These are phyloP conservation scores for Eimeria nieschulzi DNA, from an alignment of 169 alveolate genomes.

Conservation along the genomic window DNA sequence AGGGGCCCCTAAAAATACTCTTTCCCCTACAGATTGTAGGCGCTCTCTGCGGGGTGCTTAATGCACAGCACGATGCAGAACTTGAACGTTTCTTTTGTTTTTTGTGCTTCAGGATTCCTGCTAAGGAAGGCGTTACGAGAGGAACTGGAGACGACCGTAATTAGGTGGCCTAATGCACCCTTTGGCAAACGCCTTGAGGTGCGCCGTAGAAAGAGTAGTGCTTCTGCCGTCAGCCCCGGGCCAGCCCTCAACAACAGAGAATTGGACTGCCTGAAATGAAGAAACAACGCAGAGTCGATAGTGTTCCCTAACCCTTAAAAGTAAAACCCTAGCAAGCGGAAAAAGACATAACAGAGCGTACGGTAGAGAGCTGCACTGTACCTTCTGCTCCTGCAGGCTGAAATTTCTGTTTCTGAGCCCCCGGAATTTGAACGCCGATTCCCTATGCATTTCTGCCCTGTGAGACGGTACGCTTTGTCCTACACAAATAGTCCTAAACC, in stretches of 20 bases:
- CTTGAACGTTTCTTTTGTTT: neutral
- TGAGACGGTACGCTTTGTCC: constrained; percentile 13
- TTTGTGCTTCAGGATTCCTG: constrained; percentile 20
- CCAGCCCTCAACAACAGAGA: neutral
- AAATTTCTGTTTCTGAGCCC: constrained; percentile 16
- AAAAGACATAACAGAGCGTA: no score
- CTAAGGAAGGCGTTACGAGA: constrained; percentile 25
- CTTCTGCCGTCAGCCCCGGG: neutral
- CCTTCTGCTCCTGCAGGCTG: constrained; percentile 23
- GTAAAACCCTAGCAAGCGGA: neutral
- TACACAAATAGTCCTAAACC: neutral
- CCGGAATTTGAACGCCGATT: neutral
- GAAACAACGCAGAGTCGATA: neutral
- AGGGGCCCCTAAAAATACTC: neutral
- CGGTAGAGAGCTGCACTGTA: neutral
- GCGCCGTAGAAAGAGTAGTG: neutral
- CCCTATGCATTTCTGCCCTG: constrained; percentile 48
- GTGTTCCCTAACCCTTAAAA: neutral
- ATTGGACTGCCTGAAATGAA: neutral
- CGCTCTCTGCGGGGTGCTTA: neutral
- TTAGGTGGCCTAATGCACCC: constrained; percentile 41
- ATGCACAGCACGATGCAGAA: neutral
- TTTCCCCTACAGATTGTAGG: neutral
- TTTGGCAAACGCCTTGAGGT: constrained; percentile 41
- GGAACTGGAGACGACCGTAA: constrained; percentile 49